phyloP scores from a whole-genome alignment of 2,329 filamentous ascomycete genomes.

The Curvularia sp. region DNA sequence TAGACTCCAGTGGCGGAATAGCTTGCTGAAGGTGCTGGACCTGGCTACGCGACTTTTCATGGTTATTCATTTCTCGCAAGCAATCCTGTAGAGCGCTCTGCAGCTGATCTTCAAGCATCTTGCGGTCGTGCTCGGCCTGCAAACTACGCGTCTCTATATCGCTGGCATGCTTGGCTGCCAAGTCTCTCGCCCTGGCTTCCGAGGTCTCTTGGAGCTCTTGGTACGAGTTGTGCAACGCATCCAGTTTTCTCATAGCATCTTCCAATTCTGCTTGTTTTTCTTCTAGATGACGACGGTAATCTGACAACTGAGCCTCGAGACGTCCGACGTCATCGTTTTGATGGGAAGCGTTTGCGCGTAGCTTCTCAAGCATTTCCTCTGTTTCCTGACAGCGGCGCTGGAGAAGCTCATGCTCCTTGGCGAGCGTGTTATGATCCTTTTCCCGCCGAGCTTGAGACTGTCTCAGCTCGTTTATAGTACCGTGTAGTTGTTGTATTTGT shows the following conservation, averaged over 20 bases:
- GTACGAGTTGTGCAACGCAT: slow-evolving; percentile 28
- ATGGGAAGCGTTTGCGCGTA: slow-evolving; percentile 19
- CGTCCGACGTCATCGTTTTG: slow-evolving; percentile 34
- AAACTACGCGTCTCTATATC: slow-evolving; percentile 24
- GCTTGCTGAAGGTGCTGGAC: slow-evolving; percentile 26
- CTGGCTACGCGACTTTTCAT: slow-evolving; percentile 27
- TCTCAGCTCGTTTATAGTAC: slow-evolving; percentile 14
- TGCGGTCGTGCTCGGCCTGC: slow-evolving; percentile 24
- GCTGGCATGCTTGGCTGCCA: slow-evolving; percentile 27
- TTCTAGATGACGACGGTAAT: slow-evolving; percentile 30
- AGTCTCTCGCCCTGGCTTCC: slow-evolving; percentile 21
- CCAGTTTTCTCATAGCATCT: slow-evolving; percentile 19
- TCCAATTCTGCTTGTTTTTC: slow-evolving; percentile 30
- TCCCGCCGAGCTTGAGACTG: slow-evolving; percentile 22
- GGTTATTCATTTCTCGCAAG: slow-evolving; percentile 13
- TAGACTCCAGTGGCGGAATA: slow-evolving; percentile 29
- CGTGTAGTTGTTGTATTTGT: slow-evolving; percentile 18
- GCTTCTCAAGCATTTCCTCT: slow-evolving; percentile 35
- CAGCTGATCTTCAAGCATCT: slow-evolving; percentile 30
- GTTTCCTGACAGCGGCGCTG: slow-evolving; percentile 34
- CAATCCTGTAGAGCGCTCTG: slow-evolving; percentile 19
- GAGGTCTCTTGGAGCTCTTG: slow-evolving; percentile 32
- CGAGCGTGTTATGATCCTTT: slow-evolving; percentile 18
- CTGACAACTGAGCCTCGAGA: slow-evolving; percentile 29
- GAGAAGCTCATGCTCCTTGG: slow-evolving; percentile 42